Base-by-base conservation (phyloP, 306 rosid species). In the Quercus parvula region DNA sequence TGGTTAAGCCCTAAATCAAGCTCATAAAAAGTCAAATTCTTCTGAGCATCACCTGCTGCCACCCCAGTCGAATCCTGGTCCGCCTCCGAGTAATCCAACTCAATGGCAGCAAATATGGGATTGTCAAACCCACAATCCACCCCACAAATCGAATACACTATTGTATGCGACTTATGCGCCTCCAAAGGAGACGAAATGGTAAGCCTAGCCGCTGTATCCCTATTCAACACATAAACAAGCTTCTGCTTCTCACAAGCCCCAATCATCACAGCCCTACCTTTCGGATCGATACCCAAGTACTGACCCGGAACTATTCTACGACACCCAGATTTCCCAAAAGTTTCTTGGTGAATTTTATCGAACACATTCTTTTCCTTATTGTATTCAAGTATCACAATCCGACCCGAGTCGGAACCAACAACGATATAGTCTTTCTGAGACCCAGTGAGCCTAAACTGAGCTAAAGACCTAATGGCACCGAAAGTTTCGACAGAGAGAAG, bases 161-260 rank as follows among this genome's bases (percentile, higher is more conserved):
- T 77, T 1, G 96, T 93, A 73, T 91, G 96, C 0, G 98, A 95
- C 70, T 93, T 95, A 15, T 95, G 97, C 1, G 99, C 99, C 70
- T 95, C 99, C 79, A 95, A 73, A 3, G 99, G 99, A 0, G 98
- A 95, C 11, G 98, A 95, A 70, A 95, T 95, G 0, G 99, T 93
- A 73, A 95, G 85, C 92, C 99, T 93, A 27, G 98, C 98, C 20
- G 92, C 91, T 1, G 98, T 91, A 67, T 95, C 98, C 71, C 99
- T 89, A 63, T 95, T 93, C 90, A 95, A 88, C 5, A 93, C 97
- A 59, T 95, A 93, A 75, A 95, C 98, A 19, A 95, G 97, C 81
- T 95, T 95, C 83, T 95, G 98, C 75, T 95, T 95, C 82, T 93
- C 99, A 73, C 96, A 93, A 6, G 99, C 98, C 55, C 99, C 99